Conservation (phyloP, 2,329 filamentous ascomycete species). For the Alternaria sp. region DNA sequence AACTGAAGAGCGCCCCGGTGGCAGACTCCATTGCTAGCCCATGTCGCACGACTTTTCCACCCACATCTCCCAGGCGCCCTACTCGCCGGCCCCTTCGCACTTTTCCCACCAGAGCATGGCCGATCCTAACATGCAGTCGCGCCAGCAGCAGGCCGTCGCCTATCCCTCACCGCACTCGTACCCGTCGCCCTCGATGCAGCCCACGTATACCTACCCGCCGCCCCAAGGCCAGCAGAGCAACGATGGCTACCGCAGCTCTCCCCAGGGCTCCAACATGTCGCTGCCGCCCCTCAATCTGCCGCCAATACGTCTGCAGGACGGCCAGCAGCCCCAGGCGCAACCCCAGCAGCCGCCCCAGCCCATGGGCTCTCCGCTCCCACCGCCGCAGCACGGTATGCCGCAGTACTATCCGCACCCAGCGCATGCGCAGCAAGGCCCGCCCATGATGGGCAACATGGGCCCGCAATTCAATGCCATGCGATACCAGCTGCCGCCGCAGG, state of each 20-base stretch:
- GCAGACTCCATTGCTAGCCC: conserved; percentile 37
- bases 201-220: conserved; percentile 58
- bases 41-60: conserved; percentile 43
- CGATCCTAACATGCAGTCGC: conserved; percentile 41
- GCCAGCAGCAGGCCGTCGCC: conserved; percentile 36
- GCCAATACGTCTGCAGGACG: conserved; percentile 58
- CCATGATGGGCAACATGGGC: conserved; percentile 58
- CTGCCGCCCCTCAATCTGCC: conserved; percentile 57
- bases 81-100: conserved; percentile 42
- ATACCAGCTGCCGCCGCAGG: conserved; percentile 61
- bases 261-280: conserved; percentile 52
- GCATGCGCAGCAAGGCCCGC: conserved; percentile 53
- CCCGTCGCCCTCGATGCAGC: conserved; percentile 57
- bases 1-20: conserved; percentile 30
- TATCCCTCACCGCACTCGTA: conserved; percentile 58
- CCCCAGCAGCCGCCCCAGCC: conserved; percentile 44
- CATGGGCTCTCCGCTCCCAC: conserved; percentile 62
- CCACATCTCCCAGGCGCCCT: conserved; percentile 33
- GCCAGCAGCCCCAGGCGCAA: conserved; percentile 45
- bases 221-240: conserved; percentile 44
- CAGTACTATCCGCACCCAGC: conserved; percentile 58
- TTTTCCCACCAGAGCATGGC: conserved; percentile 43
- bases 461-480: conserved; percentile 58
- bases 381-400: conserved; percentile 59
- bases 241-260: conserved; percentile 56